Evolutionary conservation across 495 filamentous ascomycete species (phyloP).

Genomic region (Talaromyces stipitatus): DNA sequence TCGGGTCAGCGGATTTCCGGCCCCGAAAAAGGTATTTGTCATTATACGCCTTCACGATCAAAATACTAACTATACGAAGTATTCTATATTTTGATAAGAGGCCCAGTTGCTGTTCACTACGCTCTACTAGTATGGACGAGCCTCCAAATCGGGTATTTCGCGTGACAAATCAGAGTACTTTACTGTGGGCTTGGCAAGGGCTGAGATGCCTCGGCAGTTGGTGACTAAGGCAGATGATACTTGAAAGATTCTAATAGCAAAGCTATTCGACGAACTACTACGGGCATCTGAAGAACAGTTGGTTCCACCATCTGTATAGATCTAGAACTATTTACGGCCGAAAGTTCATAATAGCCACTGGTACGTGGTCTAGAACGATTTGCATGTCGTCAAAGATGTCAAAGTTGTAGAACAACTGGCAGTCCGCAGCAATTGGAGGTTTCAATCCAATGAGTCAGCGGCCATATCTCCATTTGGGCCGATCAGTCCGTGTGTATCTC

Average conservation of each 20-base stretch:
- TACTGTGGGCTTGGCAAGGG: background rate
- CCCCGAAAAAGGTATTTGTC: no score
- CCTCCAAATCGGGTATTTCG: background rate
- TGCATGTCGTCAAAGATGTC: background rate
- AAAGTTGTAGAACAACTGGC: no score
- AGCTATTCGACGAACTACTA: background rate
- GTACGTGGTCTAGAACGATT: background rate
- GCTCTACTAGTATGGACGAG: no score
- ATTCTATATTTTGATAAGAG: no score
- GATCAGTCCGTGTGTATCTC: no score
- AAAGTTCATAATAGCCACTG: background rate
- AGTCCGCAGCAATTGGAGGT: background rate
- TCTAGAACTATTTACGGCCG: background rate
- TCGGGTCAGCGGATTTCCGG: no score
- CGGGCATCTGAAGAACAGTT: background rate
- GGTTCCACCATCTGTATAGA: background rate
- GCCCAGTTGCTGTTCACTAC: no score
- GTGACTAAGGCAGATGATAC: background rate
- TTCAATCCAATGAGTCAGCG: no score
- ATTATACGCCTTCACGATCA: no score
- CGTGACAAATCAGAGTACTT: background rate
- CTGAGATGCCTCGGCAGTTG: background rate
- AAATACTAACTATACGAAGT: no score
- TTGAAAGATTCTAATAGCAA: no score
- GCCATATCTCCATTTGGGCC: no score